Evolutionary conservation across 257 asterid species (phyloP), one percentile per base, ranked within the genome.

Genomic region (Salvia splendens): DNA sequence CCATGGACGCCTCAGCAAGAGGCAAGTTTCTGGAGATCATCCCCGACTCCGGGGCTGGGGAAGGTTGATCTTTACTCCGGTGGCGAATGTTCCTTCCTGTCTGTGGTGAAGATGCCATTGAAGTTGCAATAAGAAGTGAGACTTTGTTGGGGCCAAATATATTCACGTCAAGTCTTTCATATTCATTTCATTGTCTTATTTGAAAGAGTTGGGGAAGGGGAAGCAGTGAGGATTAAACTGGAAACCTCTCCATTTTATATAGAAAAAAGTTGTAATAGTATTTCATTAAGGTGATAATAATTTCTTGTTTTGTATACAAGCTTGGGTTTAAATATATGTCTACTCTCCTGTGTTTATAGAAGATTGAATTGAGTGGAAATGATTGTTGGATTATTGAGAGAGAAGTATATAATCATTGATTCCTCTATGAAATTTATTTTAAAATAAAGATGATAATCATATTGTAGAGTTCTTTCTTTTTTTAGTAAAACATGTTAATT

Each of bases 1-100:
- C 96, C 10, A 79, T 75, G 0, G 89, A 89, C 59, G 74, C 95
- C 45, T 56, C 76, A 16, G 82, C 89, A 3, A 82, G 98, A 63
- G 78, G 80, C 16, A 78, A 75, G 24, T 92, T 92, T 75, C 74
- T 87, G 89, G 89, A 81, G 85, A 78, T 81, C 41, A 80, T 92
- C 55, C 95, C 96, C 3, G 80, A 79, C 46, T 75, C 75, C 12
- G 4, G 72, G 65, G 49, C 73, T 33, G 33, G 64, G 12, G 72
- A 67, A 79, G 75, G 51, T 51, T 87, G 73, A 81, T 71, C 12
- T 40, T 40, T 40, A 40, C 45, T 17, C 14, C 7, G 20, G 15
- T 8, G 40, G 24, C 12, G 64, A 64, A 46, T 10, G 14, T 5
- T 3, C 8, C 51, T 4, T 28, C n/a, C 46, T 11, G 68, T 47